Conservation (phyloP, 345 rosid genomes). For the Erysimum cheiranthoides region DNA sequence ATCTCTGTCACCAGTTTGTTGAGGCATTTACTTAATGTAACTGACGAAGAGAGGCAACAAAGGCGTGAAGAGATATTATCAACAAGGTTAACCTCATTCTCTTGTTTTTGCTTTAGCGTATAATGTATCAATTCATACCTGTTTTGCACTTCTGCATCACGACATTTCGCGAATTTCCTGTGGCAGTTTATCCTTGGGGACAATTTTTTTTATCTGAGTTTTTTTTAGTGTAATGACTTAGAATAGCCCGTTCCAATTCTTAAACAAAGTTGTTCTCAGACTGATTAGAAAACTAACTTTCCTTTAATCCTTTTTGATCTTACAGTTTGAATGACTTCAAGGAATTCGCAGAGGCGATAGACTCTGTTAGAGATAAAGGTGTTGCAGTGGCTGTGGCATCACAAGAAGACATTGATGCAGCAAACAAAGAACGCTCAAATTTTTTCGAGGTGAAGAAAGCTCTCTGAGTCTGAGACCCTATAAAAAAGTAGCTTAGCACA, state of each 20-base stretch:
- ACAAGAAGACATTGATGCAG: slow-evolving; percentile 74
- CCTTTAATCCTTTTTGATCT: not conserved
- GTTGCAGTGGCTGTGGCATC: slow-evolving; percentile 83
- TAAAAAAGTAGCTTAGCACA: not conserved
- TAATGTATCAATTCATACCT: not conserved
- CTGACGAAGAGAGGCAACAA: slow-evolving; percentile 81
- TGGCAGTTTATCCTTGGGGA: not conserved
- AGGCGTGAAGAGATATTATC: slow-evolving; percentile 87
- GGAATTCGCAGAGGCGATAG: slow-evolving; percentile 76
- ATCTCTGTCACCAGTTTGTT: slow-evolving; percentile 50
- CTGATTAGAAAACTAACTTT: not conserved
- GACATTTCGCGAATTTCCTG: not conserved
- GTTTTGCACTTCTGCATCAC: not conserved
- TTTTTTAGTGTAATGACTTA: not conserved
- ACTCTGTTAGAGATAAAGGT: slow-evolving; percentile 69
- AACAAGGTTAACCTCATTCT: slow-evolving; percentile 64
- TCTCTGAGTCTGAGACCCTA: slow-evolving; percentile 47
- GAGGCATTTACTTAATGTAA: slow-evolving; percentile 69
- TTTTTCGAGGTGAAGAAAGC: slow-evolving; percentile 74
- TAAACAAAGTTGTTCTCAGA: not conserved
- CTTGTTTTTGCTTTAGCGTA: not conserved
- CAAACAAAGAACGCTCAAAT: slow-evolving; percentile 61
- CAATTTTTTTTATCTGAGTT: slow-evolving; percentile 18
- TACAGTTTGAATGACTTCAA: slow-evolving; percentile 82
- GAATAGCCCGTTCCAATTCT: not conserved